Evolutionary conservation across 768 basidiomycete species (phyloP).

Genomic region (Boletellus sp.): DNA sequence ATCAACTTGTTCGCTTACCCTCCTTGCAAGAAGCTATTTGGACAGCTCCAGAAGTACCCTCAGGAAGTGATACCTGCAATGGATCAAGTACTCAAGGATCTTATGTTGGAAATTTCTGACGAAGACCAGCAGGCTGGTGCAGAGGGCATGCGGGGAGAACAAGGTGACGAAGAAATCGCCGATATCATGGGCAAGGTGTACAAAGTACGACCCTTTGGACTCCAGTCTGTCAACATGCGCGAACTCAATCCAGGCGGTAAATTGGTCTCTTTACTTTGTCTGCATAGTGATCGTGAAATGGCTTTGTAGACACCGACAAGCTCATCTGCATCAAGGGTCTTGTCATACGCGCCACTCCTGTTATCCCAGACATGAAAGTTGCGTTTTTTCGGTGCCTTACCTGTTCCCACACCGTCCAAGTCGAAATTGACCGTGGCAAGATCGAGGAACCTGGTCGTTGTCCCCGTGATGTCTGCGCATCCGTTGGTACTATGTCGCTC

Average conservation of each 20-base stretch:
- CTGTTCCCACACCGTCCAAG: constrained; percentile 95
- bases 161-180: constrained; percentile 81
- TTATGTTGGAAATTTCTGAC: constrained; percentile 85
- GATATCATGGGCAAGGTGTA: constrained; percentile 87
- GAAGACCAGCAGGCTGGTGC: constrained; percentile 66
- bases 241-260: constrained; percentile 89
- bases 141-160: constrained; percentile 72
- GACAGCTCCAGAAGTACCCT: constrained; percentile 87
- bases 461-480: constrained; percentile 88
- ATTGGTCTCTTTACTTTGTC: constrained; percentile 10
- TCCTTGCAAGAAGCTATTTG: constrained; percentile 74
- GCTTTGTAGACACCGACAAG: constrained; percentile 86
- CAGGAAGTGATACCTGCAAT: constrained; percentile 97
- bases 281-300: background rate
- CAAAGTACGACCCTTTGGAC: constrained; percentile 90
- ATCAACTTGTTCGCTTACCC: constrained; percentile 84
- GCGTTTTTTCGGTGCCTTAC: constrained; percentile 97
- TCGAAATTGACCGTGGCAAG: constrained; percentile 96
- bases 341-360: constrained; percentile 94
- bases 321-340: constrained; percentile 94
- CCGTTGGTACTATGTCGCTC: constrained; percentile 87
- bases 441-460: constrained; percentile 91
- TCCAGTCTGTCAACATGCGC: constrained; percentile 86
- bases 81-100: constrained; percentile 93
- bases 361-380: constrained; percentile 98